Evolutionary conservation across 768 basidiomycete species (phyloP), one percentile per base, ranked within the genome.

Genomic region (Termitomyces sp.): DNA sequence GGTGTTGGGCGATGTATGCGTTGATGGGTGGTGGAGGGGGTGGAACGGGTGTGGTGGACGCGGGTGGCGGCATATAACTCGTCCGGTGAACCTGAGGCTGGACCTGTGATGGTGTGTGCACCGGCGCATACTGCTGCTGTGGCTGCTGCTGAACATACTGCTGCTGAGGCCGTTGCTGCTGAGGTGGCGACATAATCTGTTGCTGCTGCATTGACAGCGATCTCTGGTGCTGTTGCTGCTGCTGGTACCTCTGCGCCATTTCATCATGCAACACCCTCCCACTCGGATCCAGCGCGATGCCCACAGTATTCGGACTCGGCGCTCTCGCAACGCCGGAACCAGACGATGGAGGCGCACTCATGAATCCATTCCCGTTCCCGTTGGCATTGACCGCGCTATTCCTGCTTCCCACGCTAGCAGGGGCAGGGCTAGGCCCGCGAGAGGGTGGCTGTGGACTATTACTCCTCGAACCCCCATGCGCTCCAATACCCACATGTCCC

Each of bases 401-500:
- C 43, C 58, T 59, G 20, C 32, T 55, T n/a, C 45, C 41, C n/a
- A 46, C 13, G 20, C 44, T 50, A 7, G 66, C 62, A 53, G 67
- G 69, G 9, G 76, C 75, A 26, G 84, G 87, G 61, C 84, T 85
- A 16, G 82, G 76, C 8, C 76, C 80, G 36, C 81, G 77, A 44
- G 80, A 83, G 14, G 74, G 67, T 11, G 87, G 84, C 50, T 83
- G 79, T 6, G 86, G 84, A 63, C 86, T 88, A 22, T 81, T 80
- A 58, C 80, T 86, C 43, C 84, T 66, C 13, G 83, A 79, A 33
- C 80, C 58, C 0, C 64, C 87, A 67, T 85, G 87, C 18, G 90
- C 86, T 14, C 94, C 94, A 57, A 97, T 85, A 1, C 94, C 94
- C 0, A 85, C 83, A 66, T 88, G 90, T 0, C 89, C 92, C 44